These are phyloP conservation scores for Carex arenaria DNA, from an alignment of 202 grass and related monocot genomes.

Conservation along the genomic window DNA sequence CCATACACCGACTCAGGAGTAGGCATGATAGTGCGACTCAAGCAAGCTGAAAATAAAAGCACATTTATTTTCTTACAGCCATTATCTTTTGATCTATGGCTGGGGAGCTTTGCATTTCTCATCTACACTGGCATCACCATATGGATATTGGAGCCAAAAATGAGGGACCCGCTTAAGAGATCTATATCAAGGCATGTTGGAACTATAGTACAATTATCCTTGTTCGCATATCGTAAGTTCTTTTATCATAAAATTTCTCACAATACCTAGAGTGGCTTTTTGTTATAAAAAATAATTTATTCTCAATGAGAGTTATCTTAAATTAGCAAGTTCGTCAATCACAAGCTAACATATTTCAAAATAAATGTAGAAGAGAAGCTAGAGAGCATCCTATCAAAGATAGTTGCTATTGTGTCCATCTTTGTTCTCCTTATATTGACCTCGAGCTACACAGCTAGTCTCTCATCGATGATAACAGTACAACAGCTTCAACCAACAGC, in stretches of 20 bases:
- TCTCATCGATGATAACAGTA: conserved; percentile 54
- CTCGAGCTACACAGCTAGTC: conserved; percentile 66
- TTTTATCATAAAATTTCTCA: background rate
- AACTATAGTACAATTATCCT: conserved; percentile 28
- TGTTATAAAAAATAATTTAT: no score
- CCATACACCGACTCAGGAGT: conserved; percentile 50
- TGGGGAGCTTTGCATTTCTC: conserved; percentile 28
- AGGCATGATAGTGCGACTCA: conserved; percentile 45
- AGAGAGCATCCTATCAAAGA: conserved; percentile 34
- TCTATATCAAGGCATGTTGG: conserved; percentile 34
- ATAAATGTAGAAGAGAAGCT: conserved; percentile 39
- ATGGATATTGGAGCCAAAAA: conserved; percentile 36
- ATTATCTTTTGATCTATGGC: conserved; percentile 33
- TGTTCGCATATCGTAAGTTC: conserved; percentile 56
- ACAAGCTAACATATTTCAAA: background rate
- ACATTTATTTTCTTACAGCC: conserved; percentile 50
- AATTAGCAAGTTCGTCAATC: background rate
- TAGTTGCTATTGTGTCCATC: conserved; percentile 44
- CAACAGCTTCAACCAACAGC: conserved; percentile 48
- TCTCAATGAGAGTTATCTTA: no score
- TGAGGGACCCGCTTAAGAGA: conserved; percentile 10
- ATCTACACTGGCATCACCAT: conserved; percentile 29
- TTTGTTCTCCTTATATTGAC: conserved; percentile 46
- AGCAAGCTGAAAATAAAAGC: conserved; percentile 22
- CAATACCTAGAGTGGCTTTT: no score